These are phyloP conservation scores for Tricholoma flavovirens DNA, from an alignment of 768 basidiomycete species.

Conservation along the genomic window DNA sequence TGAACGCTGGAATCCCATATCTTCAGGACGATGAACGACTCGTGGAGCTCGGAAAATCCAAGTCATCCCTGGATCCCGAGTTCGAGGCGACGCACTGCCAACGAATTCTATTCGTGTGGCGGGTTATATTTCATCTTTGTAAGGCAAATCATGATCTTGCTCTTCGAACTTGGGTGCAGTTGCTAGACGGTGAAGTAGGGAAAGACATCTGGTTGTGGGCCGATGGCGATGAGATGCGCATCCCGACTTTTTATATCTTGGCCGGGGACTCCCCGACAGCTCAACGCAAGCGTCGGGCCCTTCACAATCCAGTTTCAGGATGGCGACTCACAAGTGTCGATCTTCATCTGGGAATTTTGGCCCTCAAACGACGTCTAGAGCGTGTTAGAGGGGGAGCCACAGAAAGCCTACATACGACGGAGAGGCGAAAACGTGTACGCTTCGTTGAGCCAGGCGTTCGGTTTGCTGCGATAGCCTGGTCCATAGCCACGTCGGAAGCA, in stretches of 20 bases:
- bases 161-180: neutral
- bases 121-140: neutral
- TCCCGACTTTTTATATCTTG: neutral
- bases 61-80: neutral
- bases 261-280: too few relatives aligned
- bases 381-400: neutral
- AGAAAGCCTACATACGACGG: neutral
- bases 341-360: neutral
- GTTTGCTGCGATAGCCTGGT: neutral
- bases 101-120: neutral
- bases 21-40: neutral
- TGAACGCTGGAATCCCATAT: neutral
- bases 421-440: neutral
- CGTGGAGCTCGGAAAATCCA: neutral
- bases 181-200: neutral
- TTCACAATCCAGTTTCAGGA: neutral
- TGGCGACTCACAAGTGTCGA: neutral
- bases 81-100: neutral
- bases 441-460: neutral
- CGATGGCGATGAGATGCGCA: neutral
- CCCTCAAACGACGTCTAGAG: neutral
- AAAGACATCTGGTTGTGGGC: neutral
- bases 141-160: neutral
- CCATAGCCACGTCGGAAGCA: neutral
- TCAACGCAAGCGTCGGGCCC: too few relatives aligned